A percentile compares a stretch with the other conserved stretches of the same genome.
These are phyloP conservation scores for Hygrophorus pudorinus DNA, from an alignment of 768 basidiomycete genomes.

Conservation along the genomic window DNA sequence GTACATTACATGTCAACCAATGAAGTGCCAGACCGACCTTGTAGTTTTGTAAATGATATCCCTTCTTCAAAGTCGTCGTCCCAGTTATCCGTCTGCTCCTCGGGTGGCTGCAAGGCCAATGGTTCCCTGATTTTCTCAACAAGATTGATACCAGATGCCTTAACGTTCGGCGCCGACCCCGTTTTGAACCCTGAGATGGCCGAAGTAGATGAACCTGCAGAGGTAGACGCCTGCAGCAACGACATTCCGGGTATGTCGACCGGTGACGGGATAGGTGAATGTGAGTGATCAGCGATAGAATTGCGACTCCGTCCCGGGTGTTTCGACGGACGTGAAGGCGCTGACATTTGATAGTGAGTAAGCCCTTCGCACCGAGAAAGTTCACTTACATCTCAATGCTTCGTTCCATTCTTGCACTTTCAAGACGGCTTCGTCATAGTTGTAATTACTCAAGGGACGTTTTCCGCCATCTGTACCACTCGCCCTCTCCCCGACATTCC, in stretches of 20 bases:
- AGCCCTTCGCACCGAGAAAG: conserved; percentile 6
- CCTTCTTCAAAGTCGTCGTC: conserved; percentile 97
- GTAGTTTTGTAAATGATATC: conserved; percentile 78
- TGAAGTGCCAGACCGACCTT: conserved; percentile 28
- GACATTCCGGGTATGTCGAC: conserved; percentile 16
- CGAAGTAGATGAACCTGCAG: conserved; percentile 20
- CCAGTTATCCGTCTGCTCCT: conserved; percentile 94
- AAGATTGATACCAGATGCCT: conserved; percentile 25
- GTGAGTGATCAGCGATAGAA: conserved; percentile 23
- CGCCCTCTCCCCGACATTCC: conserved; percentile 24
- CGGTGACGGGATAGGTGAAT: conserved; percentile 6
- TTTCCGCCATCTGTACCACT: conserved; percentile 25
- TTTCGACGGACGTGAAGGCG: conserved; percentile 68
- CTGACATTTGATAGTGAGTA: conserved; percentile 22
- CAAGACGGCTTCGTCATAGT: conserved; percentile 88
- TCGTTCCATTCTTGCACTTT: conserved; percentile 99
- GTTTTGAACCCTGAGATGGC: conserved; percentile 27
- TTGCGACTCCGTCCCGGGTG: conserved; percentile 33
- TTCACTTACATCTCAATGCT: conserved; percentile 71
- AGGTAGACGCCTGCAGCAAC: conserved; percentile 22
- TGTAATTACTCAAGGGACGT: conserved; percentile 63
- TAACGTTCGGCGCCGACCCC: conserved; percentile 21
- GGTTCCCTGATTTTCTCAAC: conserved; percentile 48
- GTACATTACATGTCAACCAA: not conserved
- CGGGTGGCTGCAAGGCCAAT: conserved; percentile 56